phyloP scores from a whole-genome alignment of 2,329 filamentous ascomycete genomes.

The Plectosphaerella cucumerina region DNA sequence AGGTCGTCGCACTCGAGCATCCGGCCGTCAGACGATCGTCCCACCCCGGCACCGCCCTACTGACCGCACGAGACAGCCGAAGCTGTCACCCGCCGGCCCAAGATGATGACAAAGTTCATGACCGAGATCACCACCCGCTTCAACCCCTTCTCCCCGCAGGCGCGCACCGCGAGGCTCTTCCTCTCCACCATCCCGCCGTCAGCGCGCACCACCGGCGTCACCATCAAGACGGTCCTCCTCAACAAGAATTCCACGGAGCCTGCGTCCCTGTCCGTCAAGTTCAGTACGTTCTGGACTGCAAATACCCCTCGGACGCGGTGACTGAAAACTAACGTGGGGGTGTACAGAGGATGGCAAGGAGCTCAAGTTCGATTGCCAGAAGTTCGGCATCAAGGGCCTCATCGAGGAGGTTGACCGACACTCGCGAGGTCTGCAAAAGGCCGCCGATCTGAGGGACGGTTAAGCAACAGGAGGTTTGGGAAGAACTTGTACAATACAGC shows the following conservation, averaged over 20 bases:
- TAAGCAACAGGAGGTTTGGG: slow-evolving; percentile 9
- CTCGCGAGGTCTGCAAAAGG: slow-evolving; percentile 75
- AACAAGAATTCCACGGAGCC: slow-evolving; percentile 65
- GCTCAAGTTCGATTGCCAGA: slow-evolving; percentile 75
- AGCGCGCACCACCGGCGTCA: slow-evolving; percentile 68
- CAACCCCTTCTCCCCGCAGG: slow-evolving; percentile 81
- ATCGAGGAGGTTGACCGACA: slow-evolving; percentile 88
- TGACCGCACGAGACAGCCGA: not conserved
- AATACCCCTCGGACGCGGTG: too few relatives aligned
- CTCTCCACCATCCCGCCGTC: slow-evolving; percentile 79
- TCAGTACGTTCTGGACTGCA: slow-evolving; percentile 57
- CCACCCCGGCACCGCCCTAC: not conserved
- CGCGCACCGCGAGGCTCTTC: slow-evolving; percentile 83
- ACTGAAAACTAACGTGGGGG: not conserved
- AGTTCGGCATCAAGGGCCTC: slow-evolving; percentile 79
- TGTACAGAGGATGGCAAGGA: slow-evolving; percentile 89
- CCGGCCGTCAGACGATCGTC: not conserved
- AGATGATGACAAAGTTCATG: slow-evolving; percentile 82
- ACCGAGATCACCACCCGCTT: slow-evolving; percentile 82
- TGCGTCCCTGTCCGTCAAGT: slow-evolving; percentile 72
- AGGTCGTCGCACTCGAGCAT: not conserved
- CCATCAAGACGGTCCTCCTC: slow-evolving; percentile 73
- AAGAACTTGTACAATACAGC: slow-evolving; percentile 1
- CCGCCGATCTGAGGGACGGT: slow-evolving; percentile 66
- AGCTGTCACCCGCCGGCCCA: slow-evolving; percentile 17